Percentiles rank a stretch among this genome's conserved stretches.
phyloP scores from a whole-genome alignment of 371 early-diverging fungal species.

The Massospora cicadina region DNA sequence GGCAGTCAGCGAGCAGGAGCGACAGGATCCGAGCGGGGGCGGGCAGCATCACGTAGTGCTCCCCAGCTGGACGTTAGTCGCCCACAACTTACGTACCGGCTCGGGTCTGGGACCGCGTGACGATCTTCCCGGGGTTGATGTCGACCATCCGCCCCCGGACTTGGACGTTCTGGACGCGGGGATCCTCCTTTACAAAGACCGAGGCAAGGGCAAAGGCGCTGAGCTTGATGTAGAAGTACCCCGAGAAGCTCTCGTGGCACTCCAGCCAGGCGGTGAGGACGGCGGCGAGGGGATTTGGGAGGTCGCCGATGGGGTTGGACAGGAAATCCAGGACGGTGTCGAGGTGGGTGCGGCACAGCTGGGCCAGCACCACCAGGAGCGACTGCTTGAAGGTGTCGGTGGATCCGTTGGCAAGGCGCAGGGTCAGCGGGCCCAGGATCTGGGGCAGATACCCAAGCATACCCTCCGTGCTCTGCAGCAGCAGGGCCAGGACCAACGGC shows the following conservation, averaged over 20 bases:
- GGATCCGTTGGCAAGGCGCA: background rate
- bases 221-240: conserved; percentile 54
- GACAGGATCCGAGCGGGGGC: conserved; percentile 66
- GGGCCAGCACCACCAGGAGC: conserved; percentile 74
- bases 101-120: conserved; percentile 20
- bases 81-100: conserved; percentile 12
- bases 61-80: conserved; percentile 32
- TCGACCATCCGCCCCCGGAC: conserved; percentile 70
- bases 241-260: conserved; percentile 50
- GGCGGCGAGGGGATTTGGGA: conserved; percentile 40
- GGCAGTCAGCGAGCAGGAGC: conserved; percentile 53
- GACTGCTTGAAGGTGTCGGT: conserved; percentile 22
- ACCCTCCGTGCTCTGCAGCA: conserved; percentile 1
- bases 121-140: conserved; percentile 30
- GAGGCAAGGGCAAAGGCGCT: conserved; percentile 64
- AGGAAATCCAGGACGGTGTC: conserved; percentile 51
- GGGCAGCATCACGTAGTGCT: conserved; percentile 56
- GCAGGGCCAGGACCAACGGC: background rate
- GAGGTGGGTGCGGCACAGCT: conserved; percentile 50
- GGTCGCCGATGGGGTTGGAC: conserved; percentile 25
- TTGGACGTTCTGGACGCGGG: conserved; percentile 37
- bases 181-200: conserved; percentile 42
- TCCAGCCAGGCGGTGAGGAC: conserved; percentile 59
- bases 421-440: background rate
- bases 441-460: background rate